These are phyloP conservation scores for Omphalotus guepiniiformis DNA, from an alignment of 768 basidiomycete species.

Conservation along the genomic window DNA sequence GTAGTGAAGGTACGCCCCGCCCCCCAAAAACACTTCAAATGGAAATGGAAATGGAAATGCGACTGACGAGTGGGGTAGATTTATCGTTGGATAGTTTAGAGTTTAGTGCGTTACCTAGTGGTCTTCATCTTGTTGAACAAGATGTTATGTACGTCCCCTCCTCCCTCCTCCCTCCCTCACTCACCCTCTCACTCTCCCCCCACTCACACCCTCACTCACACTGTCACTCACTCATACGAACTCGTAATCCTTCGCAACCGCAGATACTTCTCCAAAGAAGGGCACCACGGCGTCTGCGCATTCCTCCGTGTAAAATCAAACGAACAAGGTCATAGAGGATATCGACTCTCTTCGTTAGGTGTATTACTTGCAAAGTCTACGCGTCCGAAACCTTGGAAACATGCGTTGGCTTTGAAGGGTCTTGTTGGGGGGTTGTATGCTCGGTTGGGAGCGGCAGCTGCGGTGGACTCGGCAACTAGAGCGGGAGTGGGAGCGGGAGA, in stretches of 20 bases:
- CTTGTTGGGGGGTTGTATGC: slow-evolving; percentile 54
- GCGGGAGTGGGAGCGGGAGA: too few species aligned
- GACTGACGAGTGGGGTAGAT: slow-evolving; percentile 33
- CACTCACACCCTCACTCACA: too few species aligned
- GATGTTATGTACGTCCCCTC: slow-evolving; percentile 74
- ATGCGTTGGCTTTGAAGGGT: slow-evolving; percentile 58
- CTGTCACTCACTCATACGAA: too few species aligned
- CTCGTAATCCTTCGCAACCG: too few species aligned
- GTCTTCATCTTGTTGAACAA: slow-evolving; percentile 72
- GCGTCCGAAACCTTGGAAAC: slow-evolving; percentile 73
- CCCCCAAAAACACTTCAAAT: not conserved
- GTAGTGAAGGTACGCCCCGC: slow-evolving; percentile 51
- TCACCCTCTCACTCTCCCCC: too few species aligned
- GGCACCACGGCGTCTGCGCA: slow-evolving; percentile 66
- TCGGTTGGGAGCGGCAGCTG: too few species aligned
- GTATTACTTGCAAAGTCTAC: slow-evolving; percentile 62
- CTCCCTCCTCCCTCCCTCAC: too few species aligned
- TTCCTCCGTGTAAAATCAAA: slow-evolving; percentile 66
- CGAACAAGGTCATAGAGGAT: slow-evolving; percentile 74
- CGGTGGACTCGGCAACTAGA: too few species aligned
- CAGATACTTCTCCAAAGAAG: slow-evolving; percentile 72
- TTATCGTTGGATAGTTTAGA: slow-evolving; percentile 67
- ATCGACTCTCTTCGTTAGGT: slow-evolving; percentile 74
- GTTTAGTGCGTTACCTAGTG: slow-evolving; percentile 79
- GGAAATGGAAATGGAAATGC: too few species aligned